These are phyloP conservation scores for Gossypium gossypioides DNA, from an alignment of 441 rosid genomes.

Conservation along the genomic window DNA sequence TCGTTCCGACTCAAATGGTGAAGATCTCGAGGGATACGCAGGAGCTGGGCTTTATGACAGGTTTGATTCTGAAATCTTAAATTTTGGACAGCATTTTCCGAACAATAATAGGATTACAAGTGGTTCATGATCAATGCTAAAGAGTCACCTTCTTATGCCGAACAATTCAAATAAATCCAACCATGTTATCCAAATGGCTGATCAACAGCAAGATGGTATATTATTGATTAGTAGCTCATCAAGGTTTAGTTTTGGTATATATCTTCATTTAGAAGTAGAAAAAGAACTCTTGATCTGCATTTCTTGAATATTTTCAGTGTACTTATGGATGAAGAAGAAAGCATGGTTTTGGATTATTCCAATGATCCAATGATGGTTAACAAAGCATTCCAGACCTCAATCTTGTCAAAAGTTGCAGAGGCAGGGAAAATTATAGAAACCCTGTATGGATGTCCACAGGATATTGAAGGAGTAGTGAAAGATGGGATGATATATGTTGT, in stretches of 20 bases:
- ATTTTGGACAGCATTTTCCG: neutral
- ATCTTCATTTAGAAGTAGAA: neutral
- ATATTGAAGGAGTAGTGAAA: constrained; percentile 57
- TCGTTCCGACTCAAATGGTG: constrained; percentile 68
- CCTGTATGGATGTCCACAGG: constrained; percentile 46
- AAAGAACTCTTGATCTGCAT: neutral
- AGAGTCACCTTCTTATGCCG: neutral
- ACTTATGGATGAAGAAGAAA: constrained; percentile 46
- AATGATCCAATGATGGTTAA: constrained; percentile 32
- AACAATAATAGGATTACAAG: neutral
- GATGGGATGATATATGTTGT: constrained; percentile 41
- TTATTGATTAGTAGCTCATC: neutral
- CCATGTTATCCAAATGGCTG: neutral
- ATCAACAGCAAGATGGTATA: neutral
- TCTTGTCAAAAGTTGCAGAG: constrained; percentile 44
- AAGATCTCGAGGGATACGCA: constrained; percentile 66
- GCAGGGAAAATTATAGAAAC: constrained; percentile 46
- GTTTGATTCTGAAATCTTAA: constrained; percentile 21
- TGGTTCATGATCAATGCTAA: neutral
- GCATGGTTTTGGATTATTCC: constrained; percentile 44
- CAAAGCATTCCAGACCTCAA: constrained; percentile 32
- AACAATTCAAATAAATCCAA: neutral
- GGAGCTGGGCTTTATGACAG: constrained; percentile 81
- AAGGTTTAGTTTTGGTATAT: neutral
- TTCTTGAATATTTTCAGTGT: constrained; percentile 34